phyloP scores from a whole-genome alignment of 2,329 filamentous ascomycete species.

The Colletotrichum sp. region DNA sequence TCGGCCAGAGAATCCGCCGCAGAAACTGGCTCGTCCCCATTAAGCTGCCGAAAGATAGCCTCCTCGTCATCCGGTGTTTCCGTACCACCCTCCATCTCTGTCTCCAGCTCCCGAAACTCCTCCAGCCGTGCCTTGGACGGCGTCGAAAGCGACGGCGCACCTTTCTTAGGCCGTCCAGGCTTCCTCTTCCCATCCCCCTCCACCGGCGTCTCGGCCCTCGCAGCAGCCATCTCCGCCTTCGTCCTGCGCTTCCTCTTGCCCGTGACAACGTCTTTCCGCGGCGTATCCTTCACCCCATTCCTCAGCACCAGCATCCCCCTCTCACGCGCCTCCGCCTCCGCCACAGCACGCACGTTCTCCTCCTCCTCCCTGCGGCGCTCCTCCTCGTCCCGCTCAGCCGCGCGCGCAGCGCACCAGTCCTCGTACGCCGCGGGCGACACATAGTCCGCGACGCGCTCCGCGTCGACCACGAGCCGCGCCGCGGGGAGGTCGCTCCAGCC shows the following conservation, averaged over 20 bases:
- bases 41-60: conserved; percentile 10
- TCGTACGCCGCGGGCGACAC: conserved; percentile 63
- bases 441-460: conserved; percentile 58
- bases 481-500: conserved; percentile 59
- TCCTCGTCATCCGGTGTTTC: conserved; percentile 26
- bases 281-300: neutral
- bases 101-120: conserved; percentile 30
- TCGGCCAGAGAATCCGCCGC: neutral
- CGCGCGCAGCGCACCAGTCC: conserved; percentile 57
- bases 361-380: conserved; percentile 31
- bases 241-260: neutral
- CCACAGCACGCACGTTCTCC: conserved; percentile 17
- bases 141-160: conserved; percentile 38
- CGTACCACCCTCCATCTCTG: conserved; percentile 27
- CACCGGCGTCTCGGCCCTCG: conserved; percentile 26
- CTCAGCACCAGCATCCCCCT: neutral
- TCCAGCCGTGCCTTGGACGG: conserved; percentile 36
- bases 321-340: conserved; percentile 1
- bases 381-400: conserved; percentile 47
- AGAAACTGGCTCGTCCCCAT: neutral
- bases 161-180: conserved; percentile 27
- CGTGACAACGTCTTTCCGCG: neutral
- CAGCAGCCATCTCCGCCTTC: neutral
- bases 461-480: conserved; percentile 50
- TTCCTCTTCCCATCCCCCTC: conserved; percentile 27